A percentile compares a stretch with the other conserved stretches of the same genome.
Evolutionary conservation across 306 rosid genomes (phyloP).

Genomic region (Inga leiocalycina): DNA sequence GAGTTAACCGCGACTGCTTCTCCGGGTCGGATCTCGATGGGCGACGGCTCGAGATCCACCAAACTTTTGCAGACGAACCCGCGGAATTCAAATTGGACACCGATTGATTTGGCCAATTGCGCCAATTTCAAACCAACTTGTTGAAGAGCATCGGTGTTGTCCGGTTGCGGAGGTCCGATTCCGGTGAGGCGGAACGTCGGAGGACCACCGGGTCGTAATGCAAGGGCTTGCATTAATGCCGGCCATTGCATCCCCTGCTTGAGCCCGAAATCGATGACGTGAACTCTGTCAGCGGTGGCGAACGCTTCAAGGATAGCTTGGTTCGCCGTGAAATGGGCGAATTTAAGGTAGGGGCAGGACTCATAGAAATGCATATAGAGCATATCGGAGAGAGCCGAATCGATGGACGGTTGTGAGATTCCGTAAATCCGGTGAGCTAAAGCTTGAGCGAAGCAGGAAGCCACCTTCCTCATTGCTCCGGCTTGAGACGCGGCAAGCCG

Average conservation of each 20-base stretch:
- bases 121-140: conserved; percentile 63
- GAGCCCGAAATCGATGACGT: conserved; percentile 67
- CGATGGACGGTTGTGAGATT: conserved; percentile 36
- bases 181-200: conserved; percentile 68
- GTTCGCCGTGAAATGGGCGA: conserved; percentile 78
- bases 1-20: conserved; percentile 60
- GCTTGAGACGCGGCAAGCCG: conserved; percentile 52
- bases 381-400: conserved; percentile 46
- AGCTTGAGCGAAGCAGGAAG: conserved; percentile 63
- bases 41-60: conserved; percentile 53
- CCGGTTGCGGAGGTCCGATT: conserved; percentile 56
- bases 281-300: conserved; percentile 45
- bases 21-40: conserved; percentile 44
- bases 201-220: conserved; percentile 64
- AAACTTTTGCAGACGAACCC: conserved; percentile 50
- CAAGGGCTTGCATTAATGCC: conserved; percentile 70
- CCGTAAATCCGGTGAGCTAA: conserved; percentile 56
- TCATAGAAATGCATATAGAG: conserved; percentile 69
- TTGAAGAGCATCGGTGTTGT: conserved; percentile 54
- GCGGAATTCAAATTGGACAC: conserved; percentile 62
- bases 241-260: conserved; percentile 81
- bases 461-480: conserved; percentile 73
- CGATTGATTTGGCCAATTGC: conserved; percentile 53
- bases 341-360: conserved; percentile 70
- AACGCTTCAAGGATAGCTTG: conserved; percentile 69